phyloP scores from a whole-genome alignment of 306 rosid species.

The Prunus salicina region DNA sequence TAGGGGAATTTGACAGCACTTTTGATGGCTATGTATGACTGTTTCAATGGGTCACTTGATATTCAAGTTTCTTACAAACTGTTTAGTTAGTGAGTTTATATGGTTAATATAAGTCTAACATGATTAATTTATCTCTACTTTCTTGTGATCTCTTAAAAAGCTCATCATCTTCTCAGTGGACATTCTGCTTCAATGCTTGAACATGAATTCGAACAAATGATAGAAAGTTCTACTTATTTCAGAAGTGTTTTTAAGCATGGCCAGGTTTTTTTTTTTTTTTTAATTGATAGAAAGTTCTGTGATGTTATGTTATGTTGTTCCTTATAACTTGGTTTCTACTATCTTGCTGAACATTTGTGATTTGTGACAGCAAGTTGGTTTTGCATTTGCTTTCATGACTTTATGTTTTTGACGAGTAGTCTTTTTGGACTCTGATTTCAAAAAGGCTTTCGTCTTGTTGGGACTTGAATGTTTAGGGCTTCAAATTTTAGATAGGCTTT shows the following conservation, averaged over 20 bases:
- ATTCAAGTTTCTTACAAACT: constrained; percentile 10
- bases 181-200: not conserved
- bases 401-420: not conserved
- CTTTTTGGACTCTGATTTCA: not conserved
- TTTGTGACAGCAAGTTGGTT: not conserved
- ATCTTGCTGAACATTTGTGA: not conserved
- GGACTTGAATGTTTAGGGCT: not conserved
- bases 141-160: not conserved
- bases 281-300: not conserved
- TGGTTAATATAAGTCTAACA: not conserved
- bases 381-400: not conserved
- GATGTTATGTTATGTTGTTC: not conserved
- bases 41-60: constrained; percentile 6
- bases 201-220: not conserved
- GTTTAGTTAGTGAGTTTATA: not conserved
- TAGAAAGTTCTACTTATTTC: not conserved
- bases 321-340: not conserved
- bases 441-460: not conserved
- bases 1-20: not conserved
- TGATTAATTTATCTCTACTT: not conserved
- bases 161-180: not conserved
- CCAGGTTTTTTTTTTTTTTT: too few species aligned
- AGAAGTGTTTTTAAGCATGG: not conserved
- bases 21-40: not conserved
- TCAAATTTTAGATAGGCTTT: not conserved